These are phyloP conservation scores for Plasmodium adleri DNA, from an alignment of 169 alveolate species.

Conservation along the genomic window DNA sequence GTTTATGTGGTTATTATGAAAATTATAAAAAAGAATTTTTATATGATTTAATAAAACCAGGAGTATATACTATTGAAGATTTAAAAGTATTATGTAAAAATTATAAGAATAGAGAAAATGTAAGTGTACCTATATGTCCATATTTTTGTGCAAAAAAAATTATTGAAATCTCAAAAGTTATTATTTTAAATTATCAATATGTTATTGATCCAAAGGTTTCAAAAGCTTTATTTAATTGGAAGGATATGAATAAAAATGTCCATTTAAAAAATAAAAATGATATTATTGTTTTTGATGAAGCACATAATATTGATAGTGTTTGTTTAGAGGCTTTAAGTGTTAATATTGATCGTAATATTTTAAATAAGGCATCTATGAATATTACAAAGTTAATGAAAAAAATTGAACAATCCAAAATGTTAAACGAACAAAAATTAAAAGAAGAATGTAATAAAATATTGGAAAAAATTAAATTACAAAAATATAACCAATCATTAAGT, in stretches of 20 bases:
- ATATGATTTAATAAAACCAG: slow-evolving; percentile 82
- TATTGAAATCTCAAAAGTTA: slow-evolving; percentile 93
- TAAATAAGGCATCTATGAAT: slow-evolving; percentile 91
- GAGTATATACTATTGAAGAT: slow-evolving; percentile 97
- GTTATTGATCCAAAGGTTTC: slow-evolving; percentile 97
- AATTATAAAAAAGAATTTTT: slow-evolving; percentile 85
- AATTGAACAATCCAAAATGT: slow-evolving; percentile 81
- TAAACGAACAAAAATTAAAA: slow-evolving; percentile 78
- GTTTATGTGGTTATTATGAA: slow-evolving; percentile 91
- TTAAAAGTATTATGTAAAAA: slow-evolving; percentile 88
- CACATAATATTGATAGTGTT: slow-evolving; percentile 99
- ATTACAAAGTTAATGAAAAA: slow-evolving; percentile 81
- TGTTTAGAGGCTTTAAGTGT: slow-evolving; percentile 97
- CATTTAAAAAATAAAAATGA: slow-evolving; percentile 33
- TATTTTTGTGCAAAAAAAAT: slow-evolving; percentile 95
- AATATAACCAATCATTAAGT: background rate
- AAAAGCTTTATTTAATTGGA: slow-evolving; percentile 75
- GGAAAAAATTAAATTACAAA: slow-evolving; percentile 3
- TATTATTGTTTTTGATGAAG: slow-evolving; percentile 96
- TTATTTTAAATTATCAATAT: slow-evolving; percentile 96
- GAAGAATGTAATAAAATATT: slow-evolving; percentile 64
- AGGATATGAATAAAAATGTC: slow-evolving; percentile 30
- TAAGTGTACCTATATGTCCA: slow-evolving; percentile 91
- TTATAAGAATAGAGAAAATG: slow-evolving; percentile 82
- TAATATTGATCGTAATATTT: slow-evolving; percentile 89